phyloP scores from a whole-genome alignment of 169 alveolate genomes.

The Plasmodium gonderi region DNA sequence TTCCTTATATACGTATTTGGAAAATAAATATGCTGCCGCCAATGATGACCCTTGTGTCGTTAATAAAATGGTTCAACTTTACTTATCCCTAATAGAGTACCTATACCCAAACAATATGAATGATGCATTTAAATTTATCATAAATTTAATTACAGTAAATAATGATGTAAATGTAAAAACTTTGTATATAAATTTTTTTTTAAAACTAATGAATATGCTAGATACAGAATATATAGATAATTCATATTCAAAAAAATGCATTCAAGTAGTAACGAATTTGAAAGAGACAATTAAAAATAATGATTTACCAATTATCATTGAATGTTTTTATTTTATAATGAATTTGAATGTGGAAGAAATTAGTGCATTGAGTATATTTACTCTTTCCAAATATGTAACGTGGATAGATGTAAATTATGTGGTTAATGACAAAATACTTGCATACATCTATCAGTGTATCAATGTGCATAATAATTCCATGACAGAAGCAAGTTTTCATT shows the following conservation, averaged over 20 bases:
- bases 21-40: conserved; percentile 35
- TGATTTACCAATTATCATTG: conserved; percentile 51
- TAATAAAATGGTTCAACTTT: conserved; percentile 46
- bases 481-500: conserved; percentile 27
- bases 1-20: conserved; percentile 36
- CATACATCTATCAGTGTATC: conserved; percentile 24
- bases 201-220: conserved; percentile 60
- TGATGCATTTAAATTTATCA: conserved; percentile 49
- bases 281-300: conserved; percentile 65
- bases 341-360: conserved; percentile 18
- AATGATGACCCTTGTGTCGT: conserved; percentile 73
- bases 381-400: conserved; percentile 59
- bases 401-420: conserved; percentile 73
- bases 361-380: conserved; percentile 25
- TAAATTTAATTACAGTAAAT: conserved; percentile 32
- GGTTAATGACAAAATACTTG: conserved; percentile 45
- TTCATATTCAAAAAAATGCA: conserved; percentile 23
- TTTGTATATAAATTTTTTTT: conserved; percentile 30
- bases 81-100: conserved; percentile 25
- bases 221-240: conserved; percentile 70
- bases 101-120: conserved; percentile 52
- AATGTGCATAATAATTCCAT: conserved; percentile 12
- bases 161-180: conserved; percentile 40
- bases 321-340: conserved; percentile 69
- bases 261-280: conserved; percentile 35